Evolutionary conservation across 805 yeast species (phyloP), one percentile per base, ranked within the genome.

Genomic region (Pichia scutulata): DNA sequence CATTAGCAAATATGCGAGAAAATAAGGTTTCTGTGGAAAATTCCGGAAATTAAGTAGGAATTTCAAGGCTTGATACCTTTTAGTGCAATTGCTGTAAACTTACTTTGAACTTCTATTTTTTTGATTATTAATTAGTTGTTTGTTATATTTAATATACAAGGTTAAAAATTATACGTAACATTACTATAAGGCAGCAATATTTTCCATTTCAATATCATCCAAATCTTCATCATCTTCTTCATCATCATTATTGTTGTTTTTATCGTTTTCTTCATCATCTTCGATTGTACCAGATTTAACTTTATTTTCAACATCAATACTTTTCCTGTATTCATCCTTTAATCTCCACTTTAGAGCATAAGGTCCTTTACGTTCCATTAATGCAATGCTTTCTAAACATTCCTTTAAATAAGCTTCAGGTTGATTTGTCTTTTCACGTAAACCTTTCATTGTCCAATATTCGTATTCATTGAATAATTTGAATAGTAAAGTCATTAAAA

Each of bases 361-460:
- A 1, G 99, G 97, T 16, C 99, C 99, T 64, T 89, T 89, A 65
- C 92, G 89, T 60, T 87, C 90, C 62, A 93, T 75, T 30, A 80
- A 77, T 1, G 98, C 98, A 61, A 93, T 88, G 44, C 85, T 80
- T 54, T 92, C 99, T 45, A 93, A 72, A 51, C 93, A 86, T 64
- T 90, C 97, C 63, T 90, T 89, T 55, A 93, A 73, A 65, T 87
- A 95, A 21, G 84, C 84, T 65, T 93, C 99, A 1, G 99, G 99
- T 72, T 93, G 99, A 60, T 84, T 83, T 2, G 97, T 89, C 58
- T 96, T 79, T 65, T 93, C 99, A 62, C 89, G 85, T 54, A 93
- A 73, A 39, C 97, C 97, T 68, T 89, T 89, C 75, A 93, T 76
- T 12, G 93, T 82, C 99, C 99, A 93, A 68, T 90, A 93, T 64